Base-by-base conservation (phyloP, 1,284 basidiomycete species). In the Volvariella volvacea region DNA sequence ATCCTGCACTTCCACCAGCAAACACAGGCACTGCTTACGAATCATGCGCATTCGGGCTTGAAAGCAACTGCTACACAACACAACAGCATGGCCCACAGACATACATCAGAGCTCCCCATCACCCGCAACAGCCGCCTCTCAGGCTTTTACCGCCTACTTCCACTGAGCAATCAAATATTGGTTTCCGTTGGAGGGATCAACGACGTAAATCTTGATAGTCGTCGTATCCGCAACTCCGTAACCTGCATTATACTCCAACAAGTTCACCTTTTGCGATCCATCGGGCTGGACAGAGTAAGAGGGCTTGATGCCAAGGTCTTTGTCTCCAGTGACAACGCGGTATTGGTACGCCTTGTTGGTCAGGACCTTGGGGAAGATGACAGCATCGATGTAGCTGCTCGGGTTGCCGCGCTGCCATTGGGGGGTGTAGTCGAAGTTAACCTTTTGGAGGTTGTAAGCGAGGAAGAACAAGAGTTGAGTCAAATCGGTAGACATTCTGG, bases 191-290 rank as follows among this genome's bases (percentile, higher is more conserved):
- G 25, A 28, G 12, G 32, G 42, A 44, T 53, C 53, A 3, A 55
- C 45, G 20, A 44, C 52, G 41, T 48, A 55, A 22, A 57, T 50
- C 21, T 43, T 31, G 31, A 57, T 55, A 2, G 31, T 34, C 1
- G 20, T 48, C 1, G 33, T 28, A 21, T 48, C 43, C 10, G 22
- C 14, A 44, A 48, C 28, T 14, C 55, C 54, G 41, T 42, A 37
- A 10, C 55, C 54, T 2, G 15, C 15, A 45, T 55, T 53, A 41
- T 52, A 57, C 31, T 55, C 52, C 25, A 53, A 44, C 32, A 57
- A 50, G 49, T 56, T 53, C 21, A 57, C 42, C 32, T 19, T 44
- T 43, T 55, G 54, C 19, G 54, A 55, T 17, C 54, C 53, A 41
- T 53, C 53, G 20, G 22, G 20, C 33, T 47, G 31, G 2, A 49